Conservation (phyloP, 768 basidiomycete genomes). For the Mycena rebaudengoi region DNA sequence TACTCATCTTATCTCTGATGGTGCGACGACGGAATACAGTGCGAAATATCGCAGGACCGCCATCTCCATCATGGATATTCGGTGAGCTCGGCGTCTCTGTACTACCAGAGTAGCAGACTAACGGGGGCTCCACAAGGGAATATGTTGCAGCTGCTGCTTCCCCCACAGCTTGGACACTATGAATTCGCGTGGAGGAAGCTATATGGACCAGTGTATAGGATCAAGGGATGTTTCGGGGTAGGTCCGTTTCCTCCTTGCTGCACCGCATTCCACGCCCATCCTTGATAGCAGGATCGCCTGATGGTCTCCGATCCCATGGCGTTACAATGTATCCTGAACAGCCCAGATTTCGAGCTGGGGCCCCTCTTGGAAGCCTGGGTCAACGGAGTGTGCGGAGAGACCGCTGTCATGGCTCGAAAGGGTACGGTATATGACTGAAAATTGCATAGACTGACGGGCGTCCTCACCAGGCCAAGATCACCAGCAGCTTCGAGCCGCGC, state of each 20-base stretch:
- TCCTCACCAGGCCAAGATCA: slow-evolving; percentile 17
- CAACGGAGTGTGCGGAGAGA: slow-evolving; percentile 17
- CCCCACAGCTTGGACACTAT: slow-evolving; percentile 17
- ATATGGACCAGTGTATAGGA: slow-evolving; percentile 17
- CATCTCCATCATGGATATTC: no score
- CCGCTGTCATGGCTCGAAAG: no score
- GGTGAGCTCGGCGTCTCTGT: no score
- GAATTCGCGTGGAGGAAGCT: slow-evolving; percentile 19
- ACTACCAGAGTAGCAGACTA: no score
- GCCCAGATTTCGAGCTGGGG: slow-evolving; percentile 14
- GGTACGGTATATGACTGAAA: slow-evolving; percentile 15
- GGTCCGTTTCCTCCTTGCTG: slow-evolving; percentile 11
- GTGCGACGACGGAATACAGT: no score
- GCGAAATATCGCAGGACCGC: no score
- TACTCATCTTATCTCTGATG: no score
- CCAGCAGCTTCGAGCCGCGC: slow-evolving; percentile 14
- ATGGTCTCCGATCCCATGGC: slow-evolving; percentile 18
- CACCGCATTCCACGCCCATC: slow-evolving; percentile 3
- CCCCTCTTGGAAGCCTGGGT: slow-evolving; percentile 14
- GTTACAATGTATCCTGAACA: slow-evolving; percentile 17
- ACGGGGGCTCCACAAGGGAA: no score
- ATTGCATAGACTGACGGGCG: slow-evolving; percentile 9
- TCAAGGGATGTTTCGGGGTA: slow-evolving; percentile 24
- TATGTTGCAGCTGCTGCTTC: slow-evolving; percentile 17
- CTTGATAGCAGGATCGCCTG: slow-evolving; percentile 13